phyloP scores from a whole-genome alignment of 179 eudicot species.

The Heliamphora pulchella region DNA sequence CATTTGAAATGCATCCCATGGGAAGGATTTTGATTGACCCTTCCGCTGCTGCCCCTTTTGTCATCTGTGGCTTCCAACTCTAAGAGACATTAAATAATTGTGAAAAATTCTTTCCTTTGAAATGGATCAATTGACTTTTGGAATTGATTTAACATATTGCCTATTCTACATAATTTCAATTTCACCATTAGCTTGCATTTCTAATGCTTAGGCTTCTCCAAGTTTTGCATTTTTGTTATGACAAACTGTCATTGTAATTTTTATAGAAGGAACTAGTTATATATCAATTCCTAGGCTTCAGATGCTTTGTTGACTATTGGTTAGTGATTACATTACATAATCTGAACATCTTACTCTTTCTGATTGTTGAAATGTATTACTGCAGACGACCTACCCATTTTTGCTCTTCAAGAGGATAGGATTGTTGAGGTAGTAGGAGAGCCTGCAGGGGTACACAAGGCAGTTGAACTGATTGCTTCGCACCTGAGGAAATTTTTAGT shows the following conservation, averaged over 20 bases:
- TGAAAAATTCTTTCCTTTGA: not conserved
- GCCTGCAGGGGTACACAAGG: constrained; percentile 67
- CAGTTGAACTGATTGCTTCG: constrained; percentile 72
- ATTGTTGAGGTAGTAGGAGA: constrained; percentile 88
- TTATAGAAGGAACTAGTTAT: too few relatives aligned
- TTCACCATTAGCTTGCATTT: not conserved
- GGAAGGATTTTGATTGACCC: not conserved
- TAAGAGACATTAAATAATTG: not conserved
- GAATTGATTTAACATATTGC: not conserved
- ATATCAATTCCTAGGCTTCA: not conserved
- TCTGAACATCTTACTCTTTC: constrained; percentile 31
- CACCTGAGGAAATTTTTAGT: constrained; percentile 89
- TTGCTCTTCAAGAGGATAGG: constrained; percentile 92
- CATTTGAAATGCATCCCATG: not conserved
- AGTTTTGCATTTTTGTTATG: too few relatives aligned
- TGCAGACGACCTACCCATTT: constrained; percentile 85
- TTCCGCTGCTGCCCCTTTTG: not conserved
- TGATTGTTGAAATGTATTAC: constrained; percentile 21
- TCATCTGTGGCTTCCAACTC: constrained; percentile 4
- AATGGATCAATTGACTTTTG: not conserved
- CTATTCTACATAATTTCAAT: not conserved
- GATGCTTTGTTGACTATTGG: not conserved
- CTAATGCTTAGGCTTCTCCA: not conserved
- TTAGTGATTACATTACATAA: not conserved
- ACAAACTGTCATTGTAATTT: too few relatives aligned